Conservation (phyloP, 2,329 filamentous ascomycete genomes). For the Colletotrichum sp. region DNA sequence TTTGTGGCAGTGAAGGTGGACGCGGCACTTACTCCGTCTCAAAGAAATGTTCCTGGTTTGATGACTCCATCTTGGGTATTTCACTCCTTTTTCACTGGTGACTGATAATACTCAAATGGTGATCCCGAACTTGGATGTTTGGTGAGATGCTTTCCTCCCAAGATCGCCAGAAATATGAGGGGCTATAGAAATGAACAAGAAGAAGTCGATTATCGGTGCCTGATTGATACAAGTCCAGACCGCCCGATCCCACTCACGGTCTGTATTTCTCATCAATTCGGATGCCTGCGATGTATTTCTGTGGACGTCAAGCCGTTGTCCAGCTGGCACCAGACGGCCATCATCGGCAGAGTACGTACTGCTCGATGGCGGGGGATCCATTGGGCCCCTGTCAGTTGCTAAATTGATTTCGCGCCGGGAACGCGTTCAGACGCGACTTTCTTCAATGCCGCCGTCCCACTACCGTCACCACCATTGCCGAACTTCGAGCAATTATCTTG, state of each 20-base stretch:
- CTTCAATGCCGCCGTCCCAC: not conserved
- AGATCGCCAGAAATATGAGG: not conserved
- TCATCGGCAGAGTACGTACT: not conserved
- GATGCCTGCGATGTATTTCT: conserved; percentile 9
- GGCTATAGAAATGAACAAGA: not conserved
- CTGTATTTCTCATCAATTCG: conserved; percentile 21
- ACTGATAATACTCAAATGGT: not conserved
- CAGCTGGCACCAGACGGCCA: not conserved
- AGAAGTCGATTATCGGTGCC: not conserved
- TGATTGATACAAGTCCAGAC: not conserved
- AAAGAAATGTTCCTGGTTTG: conserved; percentile 84
- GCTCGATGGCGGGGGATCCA: not conserved
- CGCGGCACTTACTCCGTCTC: conserved; percentile 76
- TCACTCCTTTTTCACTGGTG: not conserved
- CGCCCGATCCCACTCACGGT: not conserved
- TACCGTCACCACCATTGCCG: not conserved
- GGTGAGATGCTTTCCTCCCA: not conserved
- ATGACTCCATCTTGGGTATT: conserved; percentile 67
- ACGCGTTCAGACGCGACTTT: conserved; percentile 45
- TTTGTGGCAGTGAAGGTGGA: not conserved
- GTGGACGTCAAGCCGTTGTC: not conserved
- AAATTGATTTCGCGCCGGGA: conserved; percentile 36
- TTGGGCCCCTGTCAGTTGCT: conserved; percentile 1
- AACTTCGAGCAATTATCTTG: conserved; percentile 1
- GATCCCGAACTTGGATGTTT: not conserved